Percentiles rank a stretch among this genome's conserved stretches.
phyloP scores from a whole-genome alignment of 352 stramenopile genomes.

The Elongisporangium undulatum region DNA sequence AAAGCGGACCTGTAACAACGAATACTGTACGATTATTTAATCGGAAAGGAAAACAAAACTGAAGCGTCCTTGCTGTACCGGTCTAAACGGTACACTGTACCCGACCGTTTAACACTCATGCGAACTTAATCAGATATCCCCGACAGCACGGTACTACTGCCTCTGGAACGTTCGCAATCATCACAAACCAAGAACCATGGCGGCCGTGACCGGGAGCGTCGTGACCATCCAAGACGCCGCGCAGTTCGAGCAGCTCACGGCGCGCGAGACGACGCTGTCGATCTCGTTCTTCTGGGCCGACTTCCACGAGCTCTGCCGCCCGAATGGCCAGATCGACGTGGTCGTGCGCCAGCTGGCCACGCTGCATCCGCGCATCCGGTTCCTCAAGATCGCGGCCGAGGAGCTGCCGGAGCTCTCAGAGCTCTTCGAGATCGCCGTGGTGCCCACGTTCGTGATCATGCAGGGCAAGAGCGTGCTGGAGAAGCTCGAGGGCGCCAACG shows the following conservation, averaged over 20 bases:
- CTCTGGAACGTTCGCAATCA: neutral
- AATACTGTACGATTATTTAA: neutral
- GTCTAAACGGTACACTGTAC: neutral
- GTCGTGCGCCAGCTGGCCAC: slow-evolving; percentile 78
- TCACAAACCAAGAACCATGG: slow-evolving; percentile 16
- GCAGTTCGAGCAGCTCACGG: slow-evolving; percentile 76
- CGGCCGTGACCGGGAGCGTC: slow-evolving; percentile 52
- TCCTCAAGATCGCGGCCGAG: slow-evolving; percentile 86
- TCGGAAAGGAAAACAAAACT: neutral
- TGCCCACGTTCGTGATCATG: slow-evolving; percentile 93
- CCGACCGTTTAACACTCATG: neutral
- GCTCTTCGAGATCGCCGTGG: slow-evolving; percentile 87
- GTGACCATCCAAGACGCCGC: slow-evolving; percentile 59
- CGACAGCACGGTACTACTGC: neutral
- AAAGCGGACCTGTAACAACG: neutral
- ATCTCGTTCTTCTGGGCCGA: slow-evolving; percentile 86
- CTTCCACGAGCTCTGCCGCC: slow-evolving; percentile 74
- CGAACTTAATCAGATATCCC: neutral
- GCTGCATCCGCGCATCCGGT: slow-evolving; percentile 77
- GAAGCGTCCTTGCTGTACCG: neutral
- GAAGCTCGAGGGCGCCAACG: slow-evolving; percentile 81
- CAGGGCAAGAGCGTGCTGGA: slow-evolving; percentile 74
- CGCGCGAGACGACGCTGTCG: slow-evolving; percentile 68
- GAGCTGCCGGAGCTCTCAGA: slow-evolving; percentile 80
- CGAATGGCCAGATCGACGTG: slow-evolving; percentile 84